These are phyloP conservation scores for Penicillium concentricum DNA, from an alignment of 2,329 filamentous ascomycete genomes.

Conservation along the genomic window DNA sequence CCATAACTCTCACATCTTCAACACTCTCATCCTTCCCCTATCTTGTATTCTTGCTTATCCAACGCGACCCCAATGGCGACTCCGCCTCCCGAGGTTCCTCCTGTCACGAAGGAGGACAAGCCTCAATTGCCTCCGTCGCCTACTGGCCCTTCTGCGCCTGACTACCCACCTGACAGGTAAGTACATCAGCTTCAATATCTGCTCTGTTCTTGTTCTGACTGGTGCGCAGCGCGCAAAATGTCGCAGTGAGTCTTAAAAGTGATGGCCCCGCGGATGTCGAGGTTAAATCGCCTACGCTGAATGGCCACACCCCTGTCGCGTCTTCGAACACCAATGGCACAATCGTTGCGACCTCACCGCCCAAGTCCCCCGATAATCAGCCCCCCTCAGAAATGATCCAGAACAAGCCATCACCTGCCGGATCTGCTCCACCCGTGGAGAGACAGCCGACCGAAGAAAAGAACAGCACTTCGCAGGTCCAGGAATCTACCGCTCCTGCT, in stretches of 20 bases:
- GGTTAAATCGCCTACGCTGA: slow-evolving; percentile 23
- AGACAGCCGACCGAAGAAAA: slow-evolving; percentile 3
- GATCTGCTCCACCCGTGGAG: slow-evolving; percentile 10
- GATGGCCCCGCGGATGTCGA: slow-evolving; percentile 17
- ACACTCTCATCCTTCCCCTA: slow-evolving; percentile 14
- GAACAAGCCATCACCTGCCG: slow-evolving; percentile 11
- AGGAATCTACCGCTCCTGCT: slow-evolving; percentile 4
- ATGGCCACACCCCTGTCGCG: slow-evolving; percentile 30
- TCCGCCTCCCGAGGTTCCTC: slow-evolving; percentile 43
- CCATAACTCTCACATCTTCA: slow-evolving; percentile 19
- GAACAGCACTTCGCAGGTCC: background rate
- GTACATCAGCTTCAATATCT: slow-evolving; percentile 8
- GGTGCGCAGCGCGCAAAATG: slow-evolving; percentile 22
- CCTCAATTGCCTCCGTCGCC: slow-evolving; percentile 40
- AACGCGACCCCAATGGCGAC: slow-evolving; percentile 40
- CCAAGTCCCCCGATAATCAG: slow-evolving; percentile 27
- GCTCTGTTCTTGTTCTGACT: slow-evolving; percentile 7
- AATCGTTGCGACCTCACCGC: slow-evolving; percentile 26
- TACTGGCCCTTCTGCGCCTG: slow-evolving; percentile 32
- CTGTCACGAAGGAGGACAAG: slow-evolving; percentile 42
- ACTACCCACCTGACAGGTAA: slow-evolving; percentile 32
- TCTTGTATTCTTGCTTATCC: slow-evolving; percentile 18
- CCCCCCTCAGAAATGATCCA: slow-evolving; percentile 4
- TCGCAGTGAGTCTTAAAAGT: slow-evolving; percentile 19
- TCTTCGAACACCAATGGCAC: slow-evolving; percentile 31